Evolutionary conservation across 1,284 basidiomycete genomes (phyloP), one percentile per base, ranked within the genome.

Genomic region (Cryptococcus sp.): DNA sequence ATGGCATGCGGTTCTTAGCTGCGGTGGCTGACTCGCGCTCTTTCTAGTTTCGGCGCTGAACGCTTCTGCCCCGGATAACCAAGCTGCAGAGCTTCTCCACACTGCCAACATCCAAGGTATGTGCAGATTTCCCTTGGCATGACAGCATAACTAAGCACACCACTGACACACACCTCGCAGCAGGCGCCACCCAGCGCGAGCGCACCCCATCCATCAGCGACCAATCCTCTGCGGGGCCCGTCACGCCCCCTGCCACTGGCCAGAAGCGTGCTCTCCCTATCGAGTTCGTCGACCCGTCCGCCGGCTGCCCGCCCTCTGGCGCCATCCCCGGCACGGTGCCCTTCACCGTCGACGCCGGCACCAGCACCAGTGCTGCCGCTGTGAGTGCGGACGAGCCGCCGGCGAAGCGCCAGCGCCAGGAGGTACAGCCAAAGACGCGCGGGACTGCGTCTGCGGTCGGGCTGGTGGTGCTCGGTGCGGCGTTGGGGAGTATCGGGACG

Each of bases 401-500:
- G 12, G 24, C 42, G 15, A 45, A 52, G 24, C 21, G 40, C 21
- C 15, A 20, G n/a, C 20, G n/a, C n/a, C 18, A 24, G 18, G n/a
- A 38, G 35, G 39, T 16, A 18, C n/a, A 21, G 43, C 24, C 44
- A 11, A 36, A 23, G 23, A 21, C 13, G 11, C 6, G 18, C 6
- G 23, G 45, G 2, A 50, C 53, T 2, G 54, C 42, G 15, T 52
- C 52, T 8, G 38, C 57, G 18, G 15, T 69, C 24, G 66, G 67
- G 8, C 37, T 66, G 39, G 45, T 71, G 15, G 61, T 55, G 3
- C 49, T 71, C 5, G 70, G 68, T 35, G 66, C 61, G 8, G 69
- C 64, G 3, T 21, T 72, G 13, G 71, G 71, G 9, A 59, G 60
- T 47, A 63, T 63, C 8, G 65, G 69, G 21, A 71, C 69, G n/a